Evolutionary conservation across 2,329 filamentous ascomycete species (phyloP).

Genomic region (Hymenoscyphus linearis): DNA sequence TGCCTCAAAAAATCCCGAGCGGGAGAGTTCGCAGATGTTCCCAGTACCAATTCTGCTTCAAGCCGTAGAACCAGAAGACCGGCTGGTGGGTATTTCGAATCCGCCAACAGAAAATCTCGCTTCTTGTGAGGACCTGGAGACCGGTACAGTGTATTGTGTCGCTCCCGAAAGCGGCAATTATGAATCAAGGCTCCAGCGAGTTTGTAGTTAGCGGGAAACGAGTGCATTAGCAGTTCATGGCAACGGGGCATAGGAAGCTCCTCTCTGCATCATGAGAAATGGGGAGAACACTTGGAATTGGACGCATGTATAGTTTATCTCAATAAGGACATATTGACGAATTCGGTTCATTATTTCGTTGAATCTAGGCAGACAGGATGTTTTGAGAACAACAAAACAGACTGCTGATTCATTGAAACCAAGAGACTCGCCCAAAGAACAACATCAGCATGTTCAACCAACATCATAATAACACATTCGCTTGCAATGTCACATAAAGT

Average conservation of each 20-base stretch:
- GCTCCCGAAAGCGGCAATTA: neutral
- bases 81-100: neutral
- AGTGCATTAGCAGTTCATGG: neutral
- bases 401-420: neutral
- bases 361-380: neutral
- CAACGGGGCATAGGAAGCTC: neutral
- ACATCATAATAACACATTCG: neutral
- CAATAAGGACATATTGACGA: neutral
- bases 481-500: neutral
- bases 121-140: neutral
- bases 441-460: neutral
- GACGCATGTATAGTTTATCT: neutral
- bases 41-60: neutral
- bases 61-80: neutral
- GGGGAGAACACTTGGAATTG: neutral
- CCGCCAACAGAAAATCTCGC: neutral
- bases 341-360: neutral
- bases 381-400: neutral
- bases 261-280: neutral
- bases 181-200: neutral
- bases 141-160: neutral
- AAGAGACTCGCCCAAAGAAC: neutral
- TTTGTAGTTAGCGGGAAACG: neutral
- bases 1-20: neutral
- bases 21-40: neutral